Evolutionary conservation across 768 basidiomycete genomes (phyloP).

Genomic region (Suillus lakei): DNA sequence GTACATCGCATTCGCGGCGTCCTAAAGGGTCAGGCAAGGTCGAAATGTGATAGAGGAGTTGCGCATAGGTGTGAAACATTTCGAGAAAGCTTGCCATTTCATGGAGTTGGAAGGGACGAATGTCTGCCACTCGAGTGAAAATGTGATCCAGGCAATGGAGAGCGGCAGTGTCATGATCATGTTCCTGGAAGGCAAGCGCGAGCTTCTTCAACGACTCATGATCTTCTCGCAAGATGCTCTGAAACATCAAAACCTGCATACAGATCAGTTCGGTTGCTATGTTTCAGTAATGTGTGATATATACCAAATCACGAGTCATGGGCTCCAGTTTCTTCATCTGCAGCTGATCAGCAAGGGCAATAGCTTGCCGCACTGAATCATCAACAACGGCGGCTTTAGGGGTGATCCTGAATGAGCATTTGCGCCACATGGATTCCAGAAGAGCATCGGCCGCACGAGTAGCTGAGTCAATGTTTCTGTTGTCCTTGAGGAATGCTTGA

Average conservation of each 20-base stretch:
- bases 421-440: slow-evolving; percentile 50
- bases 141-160: slow-evolving; percentile 50
- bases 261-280: slow-evolving; percentile 18
- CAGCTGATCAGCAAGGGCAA: slow-evolving; percentile 28
- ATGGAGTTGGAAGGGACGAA: slow-evolving; percentile 26
- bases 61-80: slow-evolving; percentile 42
- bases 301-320: slow-evolving; percentile 17
- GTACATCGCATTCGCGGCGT: slow-evolving; percentile 19
- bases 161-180: slow-evolving; percentile 36
- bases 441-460: slow-evolving; percentile 43
- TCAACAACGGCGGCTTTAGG: slow-evolving; percentile 10
- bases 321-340: slow-evolving; percentile 16
- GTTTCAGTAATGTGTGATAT: slow-evolving; percentile 7
- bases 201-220: slow-evolving; percentile 35
- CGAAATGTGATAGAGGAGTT: slow-evolving; percentile 34
- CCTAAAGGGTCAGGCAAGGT: slow-evolving; percentile 33
- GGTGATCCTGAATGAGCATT: slow-evolving; percentile 44
- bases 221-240: slow-evolving; percentile 34
- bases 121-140: slow-evolving; percentile 34
- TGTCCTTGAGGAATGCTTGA: slow-evolving; percentile 45
- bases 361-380: slow-evolving; percentile 18
- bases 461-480: slow-evolving; percentile 27
- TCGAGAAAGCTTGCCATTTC: slow-evolving; percentile 35
- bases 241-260: slow-evolving; percentile 39
- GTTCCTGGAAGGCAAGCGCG: slow-evolving; percentile 34